Percentiles rank a stretch among this genome's conserved stretches.
phyloP scores from a whole-genome alignment of 2,329 filamentous ascomycete genomes.

The Lecanicillium sp. region DNA sequence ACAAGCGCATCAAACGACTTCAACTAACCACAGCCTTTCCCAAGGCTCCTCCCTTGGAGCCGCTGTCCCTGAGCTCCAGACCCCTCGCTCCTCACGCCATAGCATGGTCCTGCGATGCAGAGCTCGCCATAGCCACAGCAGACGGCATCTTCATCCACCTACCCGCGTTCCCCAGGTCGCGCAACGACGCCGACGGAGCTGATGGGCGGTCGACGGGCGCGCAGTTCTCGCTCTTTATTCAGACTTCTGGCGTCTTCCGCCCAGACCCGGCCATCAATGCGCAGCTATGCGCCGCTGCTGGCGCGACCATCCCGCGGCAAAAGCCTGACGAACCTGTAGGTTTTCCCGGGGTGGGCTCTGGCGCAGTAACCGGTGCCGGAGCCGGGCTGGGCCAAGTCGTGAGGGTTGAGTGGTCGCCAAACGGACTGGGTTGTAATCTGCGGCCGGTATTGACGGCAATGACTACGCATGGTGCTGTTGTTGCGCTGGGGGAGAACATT shows the following conservation, averaged over 20 bases:
- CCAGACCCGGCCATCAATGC: conserved; percentile 7
- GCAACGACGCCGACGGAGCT: neutral
- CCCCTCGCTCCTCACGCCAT: conserved; percentile 34
- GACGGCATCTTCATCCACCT: conserved; percentile 6
- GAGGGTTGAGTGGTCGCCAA: conserved; percentile 47
- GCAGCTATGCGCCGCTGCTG: conserved; percentile 1
- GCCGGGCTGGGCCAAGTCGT: conserved; percentile 47
- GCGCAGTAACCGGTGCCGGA: neutral
- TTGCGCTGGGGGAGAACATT: conserved; percentile 41
- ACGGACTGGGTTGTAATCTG: conserved; percentile 45
- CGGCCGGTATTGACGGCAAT: conserved; percentile 43
- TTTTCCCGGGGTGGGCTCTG: conserved; percentile 3
- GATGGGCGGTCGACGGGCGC: conserved; percentile 1
- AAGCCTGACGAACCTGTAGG: neutral
- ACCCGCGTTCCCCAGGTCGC: conserved; percentile 5
- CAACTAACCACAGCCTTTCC: neutral
- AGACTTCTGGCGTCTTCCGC: conserved; percentile 4
- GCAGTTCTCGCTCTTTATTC: conserved; percentile 8
- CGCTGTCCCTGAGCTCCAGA: conserved; percentile 32
- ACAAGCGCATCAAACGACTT: neutral
- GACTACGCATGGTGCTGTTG: conserved; percentile 39
- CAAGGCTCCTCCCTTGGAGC: conserved; percentile 33
- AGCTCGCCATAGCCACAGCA: conserved; percentile 6
- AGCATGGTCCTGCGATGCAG: conserved; percentile 8
- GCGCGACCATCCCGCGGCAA: no score